Conservation (phyloP, 805 yeast genomes). For the Kodamaea jinghongensis region DNA sequence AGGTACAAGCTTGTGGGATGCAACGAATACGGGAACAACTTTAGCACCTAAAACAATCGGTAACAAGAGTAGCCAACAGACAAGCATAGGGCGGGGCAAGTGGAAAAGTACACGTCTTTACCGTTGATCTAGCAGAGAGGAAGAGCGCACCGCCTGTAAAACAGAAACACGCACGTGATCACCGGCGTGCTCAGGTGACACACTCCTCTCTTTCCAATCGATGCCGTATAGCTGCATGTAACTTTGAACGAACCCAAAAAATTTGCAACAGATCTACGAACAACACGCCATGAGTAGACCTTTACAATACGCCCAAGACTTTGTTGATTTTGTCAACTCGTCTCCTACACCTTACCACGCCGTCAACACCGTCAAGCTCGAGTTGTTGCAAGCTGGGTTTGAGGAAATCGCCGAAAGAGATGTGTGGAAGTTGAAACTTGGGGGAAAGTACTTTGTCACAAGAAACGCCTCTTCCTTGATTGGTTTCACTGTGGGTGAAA, state of each 20-base stretch:
- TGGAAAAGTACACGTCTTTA: too few relatives aligned
- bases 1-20: slow-evolving; percentile 38
- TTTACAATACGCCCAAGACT: slow-evolving; percentile 51
- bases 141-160: too few relatives aligned
- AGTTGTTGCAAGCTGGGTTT: slow-evolving; percentile 63
- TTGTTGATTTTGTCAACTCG: slow-evolving; percentile 71
- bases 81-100: too few relatives aligned
- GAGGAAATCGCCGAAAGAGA: slow-evolving; percentile 67
- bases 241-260: not conserved
- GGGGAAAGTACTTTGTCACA: slow-evolving; percentile 78
- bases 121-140: too few relatives aligned
- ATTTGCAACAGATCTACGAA: not conserved
- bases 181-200: not conserved
- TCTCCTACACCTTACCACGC: slow-evolving; percentile 97
- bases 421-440: slow-evolving; percentile 51
- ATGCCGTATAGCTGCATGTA: not conserved
- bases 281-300: slow-evolving; percentile 9
- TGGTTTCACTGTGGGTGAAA: slow-evolving; percentile 78
- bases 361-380: slow-evolving; percentile 60
- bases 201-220: not conserved
- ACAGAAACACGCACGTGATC: too few relatives aligned
- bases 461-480: slow-evolving; percentile 86
- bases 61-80: not conserved
- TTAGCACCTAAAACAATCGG: slow-evolving; percentile 9
- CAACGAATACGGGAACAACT: slow-evolving; percentile 35